These are phyloP conservation scores for Didymella segeticola DNA, from an alignment of 2,329 filamentous ascomycete species.

Conservation along the genomic window DNA sequence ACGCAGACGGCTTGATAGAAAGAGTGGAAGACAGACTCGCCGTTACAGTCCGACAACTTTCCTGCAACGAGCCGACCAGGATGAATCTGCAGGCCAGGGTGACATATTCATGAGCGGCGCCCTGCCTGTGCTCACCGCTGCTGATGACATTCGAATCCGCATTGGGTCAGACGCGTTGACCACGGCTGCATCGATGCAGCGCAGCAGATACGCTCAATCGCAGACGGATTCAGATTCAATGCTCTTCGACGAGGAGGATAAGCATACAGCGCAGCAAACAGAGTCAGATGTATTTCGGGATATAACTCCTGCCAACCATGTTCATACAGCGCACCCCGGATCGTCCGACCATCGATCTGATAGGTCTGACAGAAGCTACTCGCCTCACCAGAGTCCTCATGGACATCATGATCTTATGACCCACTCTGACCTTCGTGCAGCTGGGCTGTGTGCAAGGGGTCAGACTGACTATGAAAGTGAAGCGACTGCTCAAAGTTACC, in stretches of 20 bases:
- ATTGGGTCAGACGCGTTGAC: conserved; percentile 47
- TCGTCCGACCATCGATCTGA: background rate
- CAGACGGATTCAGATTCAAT: conserved; percentile 42
- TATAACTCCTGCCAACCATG: background rate
- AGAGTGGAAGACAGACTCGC: conserved; percentile 3
- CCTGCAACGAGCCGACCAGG: background rate
- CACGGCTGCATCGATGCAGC: conserved; percentile 27
- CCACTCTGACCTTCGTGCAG: background rate
- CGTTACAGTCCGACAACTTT: background rate
- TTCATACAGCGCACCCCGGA: background rate
- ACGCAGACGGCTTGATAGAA: conserved; percentile 34
- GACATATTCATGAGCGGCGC: conserved; percentile 23
- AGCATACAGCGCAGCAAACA: conserved; percentile 14
- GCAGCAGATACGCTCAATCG: conserved; percentile 12
- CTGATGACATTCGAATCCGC: conserved; percentile 39
- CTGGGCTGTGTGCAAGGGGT: background rate
- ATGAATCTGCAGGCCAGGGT: background rate
- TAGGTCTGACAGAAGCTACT: conserved; percentile 1
- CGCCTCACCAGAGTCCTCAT: conserved; percentile 7
- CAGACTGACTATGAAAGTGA: conserved; percentile 9
- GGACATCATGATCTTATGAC: background rate
- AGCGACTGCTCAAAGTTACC: conserved; percentile 15
- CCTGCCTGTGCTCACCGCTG: conserved; percentile 19
- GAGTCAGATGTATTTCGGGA: background rate
- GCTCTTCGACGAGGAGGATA: conserved; percentile 43